A percentile compares a stretch with the other conserved stretches of the same genome.
Conservation (phyloP, 164 flowering plant genomes). For the Tetrastigma voinierianum region DNA sequence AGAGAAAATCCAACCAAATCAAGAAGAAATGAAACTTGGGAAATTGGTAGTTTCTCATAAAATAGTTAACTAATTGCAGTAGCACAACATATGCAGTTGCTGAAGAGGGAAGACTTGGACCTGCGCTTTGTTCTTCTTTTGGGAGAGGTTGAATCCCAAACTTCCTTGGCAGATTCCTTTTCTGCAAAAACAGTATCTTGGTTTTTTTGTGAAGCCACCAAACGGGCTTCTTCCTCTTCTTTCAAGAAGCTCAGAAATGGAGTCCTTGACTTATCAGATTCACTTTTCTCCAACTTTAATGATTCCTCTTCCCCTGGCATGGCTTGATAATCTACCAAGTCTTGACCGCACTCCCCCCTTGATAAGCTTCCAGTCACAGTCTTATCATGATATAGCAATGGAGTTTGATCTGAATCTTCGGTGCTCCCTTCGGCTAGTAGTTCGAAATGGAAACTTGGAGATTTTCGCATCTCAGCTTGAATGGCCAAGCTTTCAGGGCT, state of each 20-base stretch:
- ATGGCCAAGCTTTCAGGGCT: conserved; percentile 17
- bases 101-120: conserved; percentile 39
- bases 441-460: conserved; percentile 43
- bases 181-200: conserved; percentile 17
- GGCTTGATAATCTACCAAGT: conserved; percentile 3
- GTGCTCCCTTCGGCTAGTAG: conserved; percentile 23
- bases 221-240: conserved; percentile 29
- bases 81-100: conserved; percentile 57
- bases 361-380: conserved; percentile 18
- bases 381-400: conserved; percentile 33
- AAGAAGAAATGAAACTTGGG: background rate
- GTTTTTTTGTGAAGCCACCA: conserved; percentile 15
- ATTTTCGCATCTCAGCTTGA: conserved; percentile 24
- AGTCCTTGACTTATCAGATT: conserved; percentile 33
- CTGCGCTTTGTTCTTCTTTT: conserved; percentile 38
- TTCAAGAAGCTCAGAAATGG: conserved; percentile 33
- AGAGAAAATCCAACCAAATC: conserved; percentile 7
- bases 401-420: conserved; percentile 43
- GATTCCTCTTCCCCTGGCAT: conserved; percentile 31
- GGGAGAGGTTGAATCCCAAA: conserved; percentile 17
- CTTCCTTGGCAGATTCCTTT: conserved; percentile 18
- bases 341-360: conserved; percentile 3
- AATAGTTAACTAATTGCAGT: too few species aligned
- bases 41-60: background rate
- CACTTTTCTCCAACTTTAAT: conserved; percentile 31